Evolutionary conservation across 148 eudicot genomes (phyloP).

Genomic region (Arctostaphylos glauca): DNA sequence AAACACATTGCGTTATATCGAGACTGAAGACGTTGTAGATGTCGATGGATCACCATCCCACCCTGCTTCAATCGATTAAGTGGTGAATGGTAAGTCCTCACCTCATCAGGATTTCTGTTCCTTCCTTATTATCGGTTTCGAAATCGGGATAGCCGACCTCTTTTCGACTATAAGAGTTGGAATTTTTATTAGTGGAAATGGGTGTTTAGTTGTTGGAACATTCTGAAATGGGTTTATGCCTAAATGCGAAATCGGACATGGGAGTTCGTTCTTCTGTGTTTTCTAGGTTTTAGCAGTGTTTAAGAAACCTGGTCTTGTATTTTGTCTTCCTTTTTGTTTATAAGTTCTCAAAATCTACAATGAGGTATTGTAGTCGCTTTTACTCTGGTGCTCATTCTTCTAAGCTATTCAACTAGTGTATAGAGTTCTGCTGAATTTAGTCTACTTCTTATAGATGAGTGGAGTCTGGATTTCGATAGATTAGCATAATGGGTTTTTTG

Average conservation of each 20-base stretch:
- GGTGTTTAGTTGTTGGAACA: not conserved
- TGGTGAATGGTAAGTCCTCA: not conserved
- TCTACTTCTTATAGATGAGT: not conserved
- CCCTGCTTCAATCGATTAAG: not conserved
- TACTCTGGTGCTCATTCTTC: not conserved
- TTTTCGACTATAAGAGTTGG: not conserved
- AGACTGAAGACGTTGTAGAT: not conserved
- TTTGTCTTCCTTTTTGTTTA: not conserved
- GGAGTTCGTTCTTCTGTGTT: not conserved
- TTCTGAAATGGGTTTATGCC: not conserved
- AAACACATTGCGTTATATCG: not conserved
- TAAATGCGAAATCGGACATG: not conserved
- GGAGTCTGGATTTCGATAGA: not conserved
- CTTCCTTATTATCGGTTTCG: not conserved
- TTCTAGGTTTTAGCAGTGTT: slow-evolving; percentile 7
- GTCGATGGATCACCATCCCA: not conserved
- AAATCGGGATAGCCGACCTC: not conserved
- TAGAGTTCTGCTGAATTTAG: not conserved
- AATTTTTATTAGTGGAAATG: not conserved
- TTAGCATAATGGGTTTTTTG: not conserved
- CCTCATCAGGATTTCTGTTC: not conserved
- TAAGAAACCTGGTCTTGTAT: not conserved
- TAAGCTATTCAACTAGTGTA: too few species aligned
- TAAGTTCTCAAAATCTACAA: not conserved
- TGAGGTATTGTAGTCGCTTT: not conserved